Base-by-base conservation (phyloP, 495 filamentous ascomycete genomes). In the Collariella sp. region DNA sequence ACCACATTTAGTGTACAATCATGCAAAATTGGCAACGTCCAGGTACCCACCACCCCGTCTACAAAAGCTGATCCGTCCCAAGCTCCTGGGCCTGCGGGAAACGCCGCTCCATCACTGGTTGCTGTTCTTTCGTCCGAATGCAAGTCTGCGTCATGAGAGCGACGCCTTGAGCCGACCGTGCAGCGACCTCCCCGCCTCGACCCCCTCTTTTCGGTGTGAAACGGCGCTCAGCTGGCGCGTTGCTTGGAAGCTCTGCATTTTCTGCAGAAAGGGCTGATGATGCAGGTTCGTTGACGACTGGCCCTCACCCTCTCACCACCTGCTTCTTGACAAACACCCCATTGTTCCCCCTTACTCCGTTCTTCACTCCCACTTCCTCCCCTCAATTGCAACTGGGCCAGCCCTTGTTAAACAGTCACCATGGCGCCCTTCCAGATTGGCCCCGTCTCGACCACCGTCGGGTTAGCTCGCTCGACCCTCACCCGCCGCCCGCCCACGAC, bases 381-480 rank as follows among this genome's bases (percentile, higher is more conserved):
- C 46, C 41, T 54, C 40, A 20, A 29, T 31, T 29, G 42, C 31
- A 20, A 34, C 39, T 18, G 49, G 44, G 52, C 38, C 29, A 50
- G 22, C 33, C 10, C 46, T 46, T 45, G 40, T 55, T 61, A 56
- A 55, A 48, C 41, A 20, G 41, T 24, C 45, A 62, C 29, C 24
- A 68, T 68, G 65, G 57, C 61, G 40, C 56, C 56, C 16, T 42
- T 56, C 26, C 55, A 60, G 58, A 50, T 61, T 48, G 56, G 54
- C 42, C 58, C 57, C n/a, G 50, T 50, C 43, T 57, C 56, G 39
- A 54, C 49, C 24, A 43, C 59, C 45, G 47, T 52, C 55, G 59
- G 61, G 40, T 53, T 66, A 45, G 51, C 59, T 46, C 61, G 55
- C 35, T 50, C 62, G 34, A 52, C 61, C 41, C 34, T 61, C 24